A percentile compares a stretch with the other conserved stretches of the same genome.
Evolutionary conservation across 345 rosid genomes (phyloP).

Genomic region (Triadica sebifera): DNA sequence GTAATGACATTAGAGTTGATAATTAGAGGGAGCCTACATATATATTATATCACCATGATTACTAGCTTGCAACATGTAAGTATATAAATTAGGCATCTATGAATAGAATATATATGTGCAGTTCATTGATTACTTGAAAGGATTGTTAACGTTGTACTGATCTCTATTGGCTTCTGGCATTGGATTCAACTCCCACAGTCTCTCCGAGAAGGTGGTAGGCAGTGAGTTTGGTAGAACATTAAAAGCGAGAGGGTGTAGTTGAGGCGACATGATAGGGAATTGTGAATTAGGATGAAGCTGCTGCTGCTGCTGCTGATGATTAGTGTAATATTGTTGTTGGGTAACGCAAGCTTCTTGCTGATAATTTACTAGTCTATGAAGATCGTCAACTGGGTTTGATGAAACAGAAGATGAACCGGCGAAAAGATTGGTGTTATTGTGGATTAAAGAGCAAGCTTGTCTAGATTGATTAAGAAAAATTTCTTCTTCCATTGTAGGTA

Average conservation of each 20-base stretch:
- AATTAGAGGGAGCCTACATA: conserved; percentile 7
- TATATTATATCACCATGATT: background rate
- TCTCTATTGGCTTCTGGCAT: conserved; percentile 54
- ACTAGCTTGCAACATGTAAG: background rate
- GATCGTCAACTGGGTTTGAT: conserved; percentile 52
- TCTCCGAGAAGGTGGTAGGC: conserved; percentile 49
- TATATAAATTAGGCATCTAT: background rate
- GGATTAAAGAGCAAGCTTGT: conserved; percentile 8
- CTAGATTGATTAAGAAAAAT: conserved; percentile 34
- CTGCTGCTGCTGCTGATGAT: conserved; percentile 37
- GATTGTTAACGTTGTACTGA: conserved; percentile 31
- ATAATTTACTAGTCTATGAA: conserved; percentile 62
- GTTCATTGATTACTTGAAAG: conserved; percentile 54
- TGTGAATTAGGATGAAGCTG: conserved; percentile 9
- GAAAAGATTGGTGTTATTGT: conserved; percentile 25
- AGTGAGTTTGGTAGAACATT: conserved; percentile 42
- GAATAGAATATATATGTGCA: conserved; percentile 1
- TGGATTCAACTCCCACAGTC: conserved; percentile 90
- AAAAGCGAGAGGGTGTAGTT: conserved; percentile 10
- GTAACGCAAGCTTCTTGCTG: conserved; percentile 25
- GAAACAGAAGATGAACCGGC: conserved; percentile 28
- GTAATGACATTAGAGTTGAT: conserved; percentile 11
- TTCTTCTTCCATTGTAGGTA: conserved; percentile 29
- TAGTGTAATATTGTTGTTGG: conserved; percentile 20
- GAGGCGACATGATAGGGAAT: conserved; percentile 34